Conservation (phyloP, 1,139 yeast genomes). For the Nakaseomyces glabratus region DNA sequence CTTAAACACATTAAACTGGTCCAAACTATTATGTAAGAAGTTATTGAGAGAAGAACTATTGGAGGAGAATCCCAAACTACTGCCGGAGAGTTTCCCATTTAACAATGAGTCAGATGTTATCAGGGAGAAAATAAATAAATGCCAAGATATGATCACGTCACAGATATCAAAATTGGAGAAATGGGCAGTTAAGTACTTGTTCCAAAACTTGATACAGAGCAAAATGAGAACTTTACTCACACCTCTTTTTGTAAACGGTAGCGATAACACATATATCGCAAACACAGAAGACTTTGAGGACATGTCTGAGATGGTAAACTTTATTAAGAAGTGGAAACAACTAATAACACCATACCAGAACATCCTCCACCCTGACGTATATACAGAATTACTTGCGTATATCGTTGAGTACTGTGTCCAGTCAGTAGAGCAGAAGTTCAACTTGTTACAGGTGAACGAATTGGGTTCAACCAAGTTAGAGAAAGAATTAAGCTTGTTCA, state of each 20-base stretch:
- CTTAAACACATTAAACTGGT: slow-evolving; percentile 25
- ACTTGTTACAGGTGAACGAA: slow-evolving; percentile 65
- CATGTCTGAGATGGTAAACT: slow-evolving; percentile 35
- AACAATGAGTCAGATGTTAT: slow-evolving; percentile 43
- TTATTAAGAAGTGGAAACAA: slow-evolving; percentile 55
- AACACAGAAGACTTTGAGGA: slow-evolving; percentile 33
- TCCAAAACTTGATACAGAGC: slow-evolving; percentile 21
- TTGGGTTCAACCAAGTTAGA: slow-evolving; percentile 80
- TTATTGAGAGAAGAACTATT: slow-evolving; percentile 26
- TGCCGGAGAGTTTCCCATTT: slow-evolving; percentile 45
- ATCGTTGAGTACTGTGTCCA: slow-evolving; percentile 44
- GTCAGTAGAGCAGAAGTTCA: slow-evolving; percentile 57
- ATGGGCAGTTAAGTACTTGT: slow-evolving; percentile 26
- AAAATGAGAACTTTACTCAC: slow-evolving; percentile 20
- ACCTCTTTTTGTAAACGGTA: slow-evolving; percentile 17
- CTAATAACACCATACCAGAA: slow-evolving; percentile 58
- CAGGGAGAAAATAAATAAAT: slow-evolving; percentile 33
- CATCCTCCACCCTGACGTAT: slow-evolving; percentile 43
- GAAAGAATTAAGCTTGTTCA: slow-evolving; percentile 66
- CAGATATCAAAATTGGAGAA: slow-evolving; percentile 24
- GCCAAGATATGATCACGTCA: slow-evolving; percentile 16
- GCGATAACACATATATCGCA: slow-evolving; percentile 22
- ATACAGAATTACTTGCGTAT: slow-evolving; percentile 42
- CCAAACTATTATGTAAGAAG: slow-evolving; percentile 17
- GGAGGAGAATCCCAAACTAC: slow-evolving; percentile 28